A percentile compares a stretch with the other conserved stretches of the same genome.
Evolutionary conservation across 1,284 basidiomycete genomes (phyloP).

Genomic region (Cystobasidium sp.): DNA sequence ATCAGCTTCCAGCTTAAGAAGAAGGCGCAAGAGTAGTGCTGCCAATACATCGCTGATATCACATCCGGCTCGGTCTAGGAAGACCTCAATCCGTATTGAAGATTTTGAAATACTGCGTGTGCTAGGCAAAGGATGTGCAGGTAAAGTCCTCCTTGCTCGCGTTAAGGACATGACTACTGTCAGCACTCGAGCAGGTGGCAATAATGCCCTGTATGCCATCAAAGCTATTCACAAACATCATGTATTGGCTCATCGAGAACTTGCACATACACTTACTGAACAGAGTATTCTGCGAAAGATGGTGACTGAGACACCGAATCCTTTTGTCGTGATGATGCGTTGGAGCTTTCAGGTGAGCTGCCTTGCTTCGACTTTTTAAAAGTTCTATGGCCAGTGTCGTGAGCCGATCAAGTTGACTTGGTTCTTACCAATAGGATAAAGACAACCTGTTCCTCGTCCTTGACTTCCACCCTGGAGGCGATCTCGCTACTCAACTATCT

Average conservation of each 20-base stretch:
- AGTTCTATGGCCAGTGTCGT: too few relatives aligned
- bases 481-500: slow-evolving; percentile 93
- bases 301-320: slow-evolving; percentile 67
- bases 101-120: slow-evolving; percentile 97
- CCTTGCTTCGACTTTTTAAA: too few relatives aligned
- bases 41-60: slow-evolving; percentile 64
- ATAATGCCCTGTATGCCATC: slow-evolving; percentile 78
- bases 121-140: slow-evolving; percentile 92
- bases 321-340: slow-evolving; percentile 91
- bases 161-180: slow-evolving; percentile 63
- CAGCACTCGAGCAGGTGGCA: slow-evolving; percentile 49
- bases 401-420: neutral
- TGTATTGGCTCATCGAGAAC: slow-evolving; percentile 90
- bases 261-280: slow-evolving; percentile 93
- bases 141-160: slow-evolving; percentile 85
- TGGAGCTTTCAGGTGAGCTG: slow-evolving; percentile 77
- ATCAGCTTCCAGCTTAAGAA: neutral
- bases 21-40: slow-evolving; percentile 64
- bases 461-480: slow-evolving; percentile 96
- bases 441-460: slow-evolving; percentile 91
- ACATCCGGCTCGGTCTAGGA: slow-evolving; percentile 49
- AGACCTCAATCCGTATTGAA: slow-evolving; percentile 61
- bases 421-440: slow-evolving; percentile 64
- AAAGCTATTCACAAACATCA: slow-evolving; percentile 95
- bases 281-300: slow-evolving; percentile 90